Evolutionary conservation across 148 eudicot genomes (phyloP), one percentile per base, ranked within the genome.

Genomic region (Rhododendron williamsianum): DNA sequence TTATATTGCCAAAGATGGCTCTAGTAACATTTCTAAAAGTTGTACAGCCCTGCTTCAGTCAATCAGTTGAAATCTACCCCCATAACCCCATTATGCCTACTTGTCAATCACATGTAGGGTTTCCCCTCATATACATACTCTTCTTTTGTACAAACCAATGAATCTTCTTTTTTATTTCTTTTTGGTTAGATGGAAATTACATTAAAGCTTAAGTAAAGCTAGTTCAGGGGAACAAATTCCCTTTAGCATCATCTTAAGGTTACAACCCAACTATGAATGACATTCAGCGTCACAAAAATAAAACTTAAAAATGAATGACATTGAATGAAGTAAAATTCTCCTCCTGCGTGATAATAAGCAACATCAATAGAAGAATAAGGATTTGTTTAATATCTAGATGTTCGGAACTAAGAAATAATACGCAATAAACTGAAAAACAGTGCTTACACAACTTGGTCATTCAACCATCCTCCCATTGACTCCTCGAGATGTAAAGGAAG

Each of bases 401-500:
- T 46, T 45, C 30, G 19, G 16, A n/a, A 78, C 12, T 6, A 45
- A 13, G 27, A 45, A 46, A 45, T 4, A 78, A 48, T n/a, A 23
- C 0, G 4, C 25, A 49, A 46, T 51, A 88, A 52, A 60, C 58
- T 67, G 35, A 84, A 58, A 33, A 58, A 36, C 5, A 27, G 63
- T 12, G 49, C 96, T 92, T 89, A 95, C 96, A 88, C 96, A 74
- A 93, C 88, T 80, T 93, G 88, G 88, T 91, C 88, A 88, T 88
- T 90, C 86, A 91, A 81, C 96, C 98, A 95, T 73, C 98, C 96
- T 83, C 90, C 98, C 67, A 91, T 89, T n/a, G 93, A 86, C 88
- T 95, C 92, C 67, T 92, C 86, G 88, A 94, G 96, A 88, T 91
- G 89, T 76, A 91, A 88, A 67, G 98, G 98, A 89, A 95, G 94